Evolutionary conservation across 1,284 basidiomycete species (phyloP).

Genomic region (Cryptococcus deneoformans): DNA sequence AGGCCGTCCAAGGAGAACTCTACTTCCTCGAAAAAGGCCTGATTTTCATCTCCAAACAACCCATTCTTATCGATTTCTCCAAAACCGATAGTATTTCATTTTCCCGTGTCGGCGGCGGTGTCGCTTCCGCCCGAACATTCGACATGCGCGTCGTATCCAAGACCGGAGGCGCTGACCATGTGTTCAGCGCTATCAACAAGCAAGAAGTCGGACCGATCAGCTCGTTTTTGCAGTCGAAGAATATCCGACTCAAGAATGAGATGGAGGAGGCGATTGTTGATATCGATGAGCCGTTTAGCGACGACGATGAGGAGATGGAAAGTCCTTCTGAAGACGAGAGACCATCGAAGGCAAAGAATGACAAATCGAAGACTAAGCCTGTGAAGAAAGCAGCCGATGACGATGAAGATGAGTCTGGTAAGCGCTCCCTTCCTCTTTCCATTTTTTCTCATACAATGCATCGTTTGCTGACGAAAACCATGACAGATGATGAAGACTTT

Average conservation of each 20-base stretch:
- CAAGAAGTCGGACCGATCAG: conserved; percentile 91
- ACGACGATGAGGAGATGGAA: conserved; percentile 69
- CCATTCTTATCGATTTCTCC: conserved; percentile 83
- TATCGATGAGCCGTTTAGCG: conserved; percentile 63
- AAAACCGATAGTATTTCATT: conserved; percentile 92
- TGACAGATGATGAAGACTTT: conserved; percentile 78
- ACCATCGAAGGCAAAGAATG: conserved; percentile 26
- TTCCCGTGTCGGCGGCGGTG: conserved; percentile 88
- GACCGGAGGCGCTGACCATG: conserved; percentile 69
- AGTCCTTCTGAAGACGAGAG: conserved; percentile 38
- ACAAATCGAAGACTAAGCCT: conserved; percentile 50
- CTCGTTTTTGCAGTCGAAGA: conserved; percentile 82
- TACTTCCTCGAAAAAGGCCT: conserved; percentile 98
- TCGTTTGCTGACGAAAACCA: conserved; percentile 1
- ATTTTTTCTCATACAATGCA: neutral
- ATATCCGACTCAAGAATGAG: conserved; percentile 93
- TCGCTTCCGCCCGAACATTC: conserved; percentile 88
- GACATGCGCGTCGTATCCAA: conserved; percentile 89
- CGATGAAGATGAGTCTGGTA: conserved; percentile 79
- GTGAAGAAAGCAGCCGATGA: conserved; percentile 57
- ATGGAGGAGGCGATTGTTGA: conserved; percentile 81
- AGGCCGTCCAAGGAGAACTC: conserved; percentile 94
- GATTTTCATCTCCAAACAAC: conserved; percentile 97
- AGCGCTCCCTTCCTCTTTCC: conserved; percentile 31
- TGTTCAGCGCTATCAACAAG: conserved; percentile 91